A percentile compares a stretch with the other conserved stretches of the same genome.
Conservation (phyloP, 495 filamentous ascomycete genomes). For the Neohortaea acidophila region DNA sequence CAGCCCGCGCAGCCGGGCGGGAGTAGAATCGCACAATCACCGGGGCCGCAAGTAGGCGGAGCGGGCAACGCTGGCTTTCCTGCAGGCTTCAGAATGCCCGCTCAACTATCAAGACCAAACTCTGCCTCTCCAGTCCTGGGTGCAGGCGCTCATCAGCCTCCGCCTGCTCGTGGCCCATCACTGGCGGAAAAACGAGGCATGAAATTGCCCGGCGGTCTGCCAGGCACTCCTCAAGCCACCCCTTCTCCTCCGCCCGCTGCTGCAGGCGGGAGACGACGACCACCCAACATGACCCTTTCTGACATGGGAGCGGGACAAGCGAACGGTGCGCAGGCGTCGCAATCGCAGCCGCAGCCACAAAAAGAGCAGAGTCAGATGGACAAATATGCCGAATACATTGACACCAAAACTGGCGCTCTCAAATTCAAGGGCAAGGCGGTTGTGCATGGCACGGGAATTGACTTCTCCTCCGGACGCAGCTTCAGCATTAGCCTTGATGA, state of each 20-base stretch:
- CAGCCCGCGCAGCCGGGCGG: neutral
- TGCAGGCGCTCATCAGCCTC: slow-evolving; percentile 10
- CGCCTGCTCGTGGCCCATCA: slow-evolving; percentile 33
- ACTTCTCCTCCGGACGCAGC: slow-evolving; percentile 76
- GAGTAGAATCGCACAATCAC: neutral
- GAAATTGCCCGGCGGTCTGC: slow-evolving; percentile 26
- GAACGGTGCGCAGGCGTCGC: slow-evolving; percentile 1
- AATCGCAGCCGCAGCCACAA: slow-evolving; percentile 9
- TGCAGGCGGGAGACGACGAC: slow-evolving; percentile 20
- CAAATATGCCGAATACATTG: slow-evolving; percentile 84
- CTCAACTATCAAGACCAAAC: slow-evolving; percentile 18
- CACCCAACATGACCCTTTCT: slow-evolving; percentile 25
- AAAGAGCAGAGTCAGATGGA: slow-evolving; percentile 54
- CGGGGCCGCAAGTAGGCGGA: slow-evolving; percentile 2
- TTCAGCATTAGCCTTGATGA: slow-evolving; percentile 95
- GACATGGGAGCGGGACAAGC: slow-evolving; percentile 23
- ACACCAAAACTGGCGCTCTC: slow-evolving; percentile 77
- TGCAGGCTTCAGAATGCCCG: slow-evolving; percentile 19
- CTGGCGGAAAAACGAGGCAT: slow-evolving; percentile 31
- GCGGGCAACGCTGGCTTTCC: slow-evolving; percentile 19
- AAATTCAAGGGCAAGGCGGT: slow-evolving; percentile 89
- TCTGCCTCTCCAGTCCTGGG: slow-evolving; percentile 26
- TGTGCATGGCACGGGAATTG: slow-evolving; percentile 72
- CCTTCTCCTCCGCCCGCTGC: slow-evolving; percentile 15
- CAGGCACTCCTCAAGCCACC: slow-evolving; percentile 8